Evolutionary conservation across 2,329 filamentous ascomycete species (phyloP), one percentile per base, ranked within the genome.

Genomic region (Colletotrichum salicis): DNA sequence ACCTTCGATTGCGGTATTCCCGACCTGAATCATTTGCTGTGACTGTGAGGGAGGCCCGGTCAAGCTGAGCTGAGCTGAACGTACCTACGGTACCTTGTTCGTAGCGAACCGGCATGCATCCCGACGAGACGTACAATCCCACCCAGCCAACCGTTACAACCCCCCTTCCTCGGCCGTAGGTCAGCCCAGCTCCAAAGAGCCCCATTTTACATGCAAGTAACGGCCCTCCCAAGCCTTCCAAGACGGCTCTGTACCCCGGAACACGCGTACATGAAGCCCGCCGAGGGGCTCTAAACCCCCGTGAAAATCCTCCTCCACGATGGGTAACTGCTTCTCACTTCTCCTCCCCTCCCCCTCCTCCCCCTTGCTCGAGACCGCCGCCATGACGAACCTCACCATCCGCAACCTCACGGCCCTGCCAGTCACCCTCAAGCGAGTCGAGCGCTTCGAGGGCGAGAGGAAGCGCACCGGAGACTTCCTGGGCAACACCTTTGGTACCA

Each of bases 331-430:
- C 29, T 41, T 68, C 48, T 72, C 67, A 41, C 71, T 68, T 60
- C 64, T 61, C 62, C 60, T 71, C 41, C 45, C 69, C 52, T 62
- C 31, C 63, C 56, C 59, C 45, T 70, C 65, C 57, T 66, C 57
- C 37, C 48, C 52, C 62, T 55, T 65, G 54, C 67, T 67, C 37
- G 56, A 63, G 57, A 57, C 70, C 76, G 74, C 69, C 69, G 74
- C 69, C 68, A 89, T 88, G 86, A 81, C 84, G 22, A 81, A 83
- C 69, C 84, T 97, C 75, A 93, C 89, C 5, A 89, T 98, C 77
- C 94, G 95, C 77, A 98, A 98, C 81, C 85, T 97, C 75, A 96
- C 94, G 56, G 86, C 89, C 69, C 91, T 89, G 60, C 87, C 90
- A n/a, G 85, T 97, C 67, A 89, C 92, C 75, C 88, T 98, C 76